phyloP scores from a whole-genome alignment of 306 rosid genomes.

The Abrus precatorius region DNA sequence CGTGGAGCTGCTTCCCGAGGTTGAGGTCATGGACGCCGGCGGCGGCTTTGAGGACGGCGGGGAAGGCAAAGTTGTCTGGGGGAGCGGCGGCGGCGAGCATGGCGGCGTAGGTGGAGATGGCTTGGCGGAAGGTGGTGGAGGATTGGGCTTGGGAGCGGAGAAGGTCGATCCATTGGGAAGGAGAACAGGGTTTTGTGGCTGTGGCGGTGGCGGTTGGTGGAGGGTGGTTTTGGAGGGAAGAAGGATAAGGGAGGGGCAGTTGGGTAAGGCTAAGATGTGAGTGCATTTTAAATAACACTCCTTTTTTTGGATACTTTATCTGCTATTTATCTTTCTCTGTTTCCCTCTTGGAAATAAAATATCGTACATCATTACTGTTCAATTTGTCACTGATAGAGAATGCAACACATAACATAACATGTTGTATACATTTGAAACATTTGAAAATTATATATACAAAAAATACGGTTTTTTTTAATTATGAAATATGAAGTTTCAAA shows the following conservation, averaged over 20 bases:
- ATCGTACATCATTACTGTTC: no score
- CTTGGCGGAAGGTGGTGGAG: conserved; percentile 59
- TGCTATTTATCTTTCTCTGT: background rate
- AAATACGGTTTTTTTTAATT: no score
- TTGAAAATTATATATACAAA: no score
- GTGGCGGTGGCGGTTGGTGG: conserved; percentile 22
- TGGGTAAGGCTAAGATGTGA: conserved; percentile 11
- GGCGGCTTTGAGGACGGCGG: conserved; percentile 75
- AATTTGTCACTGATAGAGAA: no score
- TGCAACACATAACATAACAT: no score
- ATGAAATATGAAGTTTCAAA: no score
- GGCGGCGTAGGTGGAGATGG: conserved; percentile 66
- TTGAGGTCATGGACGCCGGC: conserved; percentile 64
- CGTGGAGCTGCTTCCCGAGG: conserved; percentile 70
- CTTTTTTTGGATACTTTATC: background rate
- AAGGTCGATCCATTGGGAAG: conserved; percentile 66
- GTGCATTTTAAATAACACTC: conserved; percentile 21
- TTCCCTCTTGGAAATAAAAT: background rate
- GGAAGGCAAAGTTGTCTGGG: conserved; percentile 85
- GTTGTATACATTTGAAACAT: no score
- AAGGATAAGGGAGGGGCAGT: conserved; percentile 25
- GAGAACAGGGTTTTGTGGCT: conserved; percentile 49
- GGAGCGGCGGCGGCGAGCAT: conserved; percentile 52
- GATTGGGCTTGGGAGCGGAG: conserved; percentile 69
- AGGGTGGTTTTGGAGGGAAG: conserved; percentile 51